Evolutionary conservation across 73 alveolate species (phyloP), one percentile per base, ranked within the genome.

Genomic region (Symbiodinium natans): DNA sequence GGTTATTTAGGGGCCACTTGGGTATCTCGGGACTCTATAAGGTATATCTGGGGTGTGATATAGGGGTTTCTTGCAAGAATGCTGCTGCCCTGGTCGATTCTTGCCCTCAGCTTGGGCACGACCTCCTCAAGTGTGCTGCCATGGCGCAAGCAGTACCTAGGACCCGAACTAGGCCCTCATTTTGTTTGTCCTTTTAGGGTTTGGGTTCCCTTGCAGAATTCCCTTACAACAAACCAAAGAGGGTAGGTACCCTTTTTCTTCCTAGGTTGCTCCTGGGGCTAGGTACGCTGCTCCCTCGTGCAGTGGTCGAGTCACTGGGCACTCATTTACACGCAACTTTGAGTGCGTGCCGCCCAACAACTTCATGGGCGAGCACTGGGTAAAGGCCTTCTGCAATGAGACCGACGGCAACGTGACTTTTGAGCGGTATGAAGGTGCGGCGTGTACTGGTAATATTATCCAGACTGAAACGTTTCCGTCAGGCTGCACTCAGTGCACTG

Each of bases 301-400:
- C 34, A 38, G 63, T 39, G 88, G 88, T 59, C 29, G 88, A 11
- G 42, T 41, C 59, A 80, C 88, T 38, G 88, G 88, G 10, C 88
- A 80, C 88, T 38, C 29, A 7, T 80, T 80, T 38, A 80, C 88
- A 8, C 7, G 11, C 59, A 80, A 80, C 56, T 80, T 36, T 39
- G 88, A 80, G 34, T 80, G 88, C 33, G 88, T 80, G 7, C 59
- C 88, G 7, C 88, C 88, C 3, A 39, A 39, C 33, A 80, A 80
- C 34, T 80, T 80, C 88, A 80, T 80, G 88, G 88, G 88, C 23
- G 23, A 9, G 23, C 48, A 38, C 59, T 80, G 88, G 88, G 54
- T 80, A 59, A 80, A 80, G 39, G 88, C 88, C 48, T 80, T 39
- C 48, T 80, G 88, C 59, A 36, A 27, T 38, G 88, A 80, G 59